phyloP scores from a whole-genome alignment of 148 eudicot genomes.

The Spergularia marina region DNA sequence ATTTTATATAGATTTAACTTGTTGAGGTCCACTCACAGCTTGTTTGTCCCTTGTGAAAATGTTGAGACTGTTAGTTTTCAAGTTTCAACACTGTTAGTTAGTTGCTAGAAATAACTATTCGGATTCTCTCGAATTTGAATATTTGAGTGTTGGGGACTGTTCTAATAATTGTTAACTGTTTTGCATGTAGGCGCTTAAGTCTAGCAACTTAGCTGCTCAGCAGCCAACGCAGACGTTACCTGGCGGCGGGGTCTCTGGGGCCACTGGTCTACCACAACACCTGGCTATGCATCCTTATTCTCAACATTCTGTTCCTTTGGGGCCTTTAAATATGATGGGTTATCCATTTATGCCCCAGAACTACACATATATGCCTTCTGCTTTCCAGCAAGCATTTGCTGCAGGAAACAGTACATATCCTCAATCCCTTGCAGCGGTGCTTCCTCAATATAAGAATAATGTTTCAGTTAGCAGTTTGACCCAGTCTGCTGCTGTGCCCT shows the following conservation, averaged over 20 bases:
- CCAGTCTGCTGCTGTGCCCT: slow-evolving; percentile 68
- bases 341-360: slow-evolving; percentile 73
- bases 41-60: too few species aligned
- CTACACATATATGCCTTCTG: slow-evolving; percentile 78
- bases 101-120: too few species aligned
- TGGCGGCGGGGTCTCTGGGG: slow-evolving; percentile 54
- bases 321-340: slow-evolving; percentile 71
- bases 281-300: slow-evolving; percentile 71
- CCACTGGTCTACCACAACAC: slow-evolving; percentile 71
- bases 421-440: slow-evolving; percentile 60
- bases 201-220: slow-evolving; percentile 52
- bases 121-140: too few species aligned
- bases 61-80: too few species aligned
- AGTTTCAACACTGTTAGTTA: too few species aligned
- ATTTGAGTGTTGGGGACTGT: background rate
- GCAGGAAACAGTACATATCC: slow-evolving; percentile 64
- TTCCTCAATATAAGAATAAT: slow-evolving; percentile 78
- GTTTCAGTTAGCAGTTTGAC: slow-evolving; percentile 69
- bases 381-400: slow-evolving; percentile 78
- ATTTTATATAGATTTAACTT: too few species aligned
- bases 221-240: slow-evolving; percentile 50
- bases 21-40: too few species aligned
- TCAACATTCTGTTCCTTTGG: slow-evolving; percentile 72
- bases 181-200: slow-evolving; percentile 56
- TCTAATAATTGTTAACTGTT: background rate